phyloP scores from a whole-genome alignment of 106 monocot species.

The Acanthochlamys bracteata region DNA sequence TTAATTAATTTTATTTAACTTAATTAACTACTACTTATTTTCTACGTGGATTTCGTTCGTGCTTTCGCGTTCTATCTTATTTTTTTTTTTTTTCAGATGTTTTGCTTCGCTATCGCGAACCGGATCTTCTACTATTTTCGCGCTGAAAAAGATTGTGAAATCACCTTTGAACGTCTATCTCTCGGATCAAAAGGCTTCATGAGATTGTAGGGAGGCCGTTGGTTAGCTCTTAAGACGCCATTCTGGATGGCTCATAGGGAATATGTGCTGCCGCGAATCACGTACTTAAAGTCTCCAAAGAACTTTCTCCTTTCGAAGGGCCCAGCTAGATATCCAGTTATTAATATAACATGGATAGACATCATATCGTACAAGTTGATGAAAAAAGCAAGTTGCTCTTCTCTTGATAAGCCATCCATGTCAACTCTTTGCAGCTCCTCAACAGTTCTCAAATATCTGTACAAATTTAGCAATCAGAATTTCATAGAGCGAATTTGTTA shows the following conservation, averaged over 20 bases:
- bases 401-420: constrained; percentile 49
- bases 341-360: constrained; percentile 75
- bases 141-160: not conserved
- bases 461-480: not conserved
- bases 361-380: constrained; percentile 95
- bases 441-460: constrained; percentile 65
- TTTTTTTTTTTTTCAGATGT: too few species aligned
- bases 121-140: too few species aligned
- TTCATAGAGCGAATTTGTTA: too few species aligned
- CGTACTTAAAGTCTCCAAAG: constrained; percentile 86
- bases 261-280: constrained; percentile 67
- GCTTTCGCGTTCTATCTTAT: too few species aligned
- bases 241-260: constrained; percentile 88
- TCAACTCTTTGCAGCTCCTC: constrained; percentile 93
- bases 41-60: too few species aligned
- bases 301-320: constrained; percentile 65
- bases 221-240: constrained; percentile 79
- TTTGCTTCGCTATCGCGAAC: too few species aligned
- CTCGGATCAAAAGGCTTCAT: constrained; percentile 73
- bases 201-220: constrained; percentile 85
- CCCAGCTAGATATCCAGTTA: constrained; percentile 55
- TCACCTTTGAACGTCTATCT: constrained; percentile 63
- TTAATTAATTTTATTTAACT: too few species aligned
- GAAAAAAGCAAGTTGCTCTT: constrained; percentile 90
- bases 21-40: too few species aligned